Conservation (phyloP, 768 basidiomycete species). For the Hortiboletus flavorubellus region DNA sequence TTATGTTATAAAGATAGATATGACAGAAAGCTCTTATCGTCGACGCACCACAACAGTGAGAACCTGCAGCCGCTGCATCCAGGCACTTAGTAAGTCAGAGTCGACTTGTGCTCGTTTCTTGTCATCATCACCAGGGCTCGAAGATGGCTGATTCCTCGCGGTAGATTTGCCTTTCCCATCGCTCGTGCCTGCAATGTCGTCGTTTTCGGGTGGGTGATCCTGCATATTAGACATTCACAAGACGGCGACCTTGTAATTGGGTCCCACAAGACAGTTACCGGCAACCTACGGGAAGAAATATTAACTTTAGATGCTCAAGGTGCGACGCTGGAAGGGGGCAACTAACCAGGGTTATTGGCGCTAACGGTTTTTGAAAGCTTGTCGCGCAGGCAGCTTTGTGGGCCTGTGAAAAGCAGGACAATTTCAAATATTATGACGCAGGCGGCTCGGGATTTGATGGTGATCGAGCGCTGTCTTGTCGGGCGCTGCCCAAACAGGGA, state of each 20-base stretch:
- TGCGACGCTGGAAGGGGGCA: neutral
- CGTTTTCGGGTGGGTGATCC: neutral
- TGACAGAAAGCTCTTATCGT: neutral
- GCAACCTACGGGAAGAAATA: neutral
- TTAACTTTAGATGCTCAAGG: neutral
- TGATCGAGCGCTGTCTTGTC: neutral
- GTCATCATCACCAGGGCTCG: neutral
- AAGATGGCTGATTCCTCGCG: neutral
- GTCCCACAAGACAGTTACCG: conserved; percentile 1
- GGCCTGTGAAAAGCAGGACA: neutral
- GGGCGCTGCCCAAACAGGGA: conserved; percentile 10
- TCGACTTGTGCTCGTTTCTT: conserved; percentile 5
- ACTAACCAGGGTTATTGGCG: conserved; percentile 8
- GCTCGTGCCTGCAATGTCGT: conserved; percentile 7
- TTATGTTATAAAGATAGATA: neutral
- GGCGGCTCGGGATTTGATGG: neutral
- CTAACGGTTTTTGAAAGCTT: neutral
- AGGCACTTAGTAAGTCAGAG: conserved; percentile 20
- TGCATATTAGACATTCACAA: neutral
- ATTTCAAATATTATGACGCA: neutral
- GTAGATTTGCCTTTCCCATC: conserved; percentile 2
- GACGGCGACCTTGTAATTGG: neutral
- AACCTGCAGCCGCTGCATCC: conserved; percentile 27
- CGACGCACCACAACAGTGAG: conserved; percentile 29
- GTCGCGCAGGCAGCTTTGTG: neutral